A percentile compares a stretch with the other conserved stretches of the same genome.
Conservation (phyloP, 371 early-diverging fungal genomes). For the Choanephora cucurbitarum region DNA sequence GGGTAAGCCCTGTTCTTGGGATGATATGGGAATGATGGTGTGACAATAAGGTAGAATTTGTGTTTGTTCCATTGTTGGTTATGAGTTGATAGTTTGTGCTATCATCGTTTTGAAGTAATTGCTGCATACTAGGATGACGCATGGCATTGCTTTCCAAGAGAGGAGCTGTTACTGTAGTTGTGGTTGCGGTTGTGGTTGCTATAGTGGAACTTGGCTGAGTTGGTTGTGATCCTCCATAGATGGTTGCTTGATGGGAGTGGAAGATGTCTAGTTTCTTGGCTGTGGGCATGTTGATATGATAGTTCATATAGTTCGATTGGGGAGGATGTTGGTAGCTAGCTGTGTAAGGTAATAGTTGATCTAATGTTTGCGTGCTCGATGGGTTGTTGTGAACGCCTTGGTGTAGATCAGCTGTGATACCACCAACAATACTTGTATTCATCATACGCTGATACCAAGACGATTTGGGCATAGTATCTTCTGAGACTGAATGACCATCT, state of each 20-base stretch:
- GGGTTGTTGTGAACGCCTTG: conserved; percentile 18
- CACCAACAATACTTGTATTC: conserved; percentile 48
- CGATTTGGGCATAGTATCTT: conserved; percentile 35
- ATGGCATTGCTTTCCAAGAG: too few species aligned
- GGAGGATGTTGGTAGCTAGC: conserved; percentile 1
- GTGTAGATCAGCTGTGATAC: conserved; percentile 46
- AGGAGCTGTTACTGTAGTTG: too few species aligned
- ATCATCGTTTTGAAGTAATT: background rate
- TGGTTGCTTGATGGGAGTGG: background rate
- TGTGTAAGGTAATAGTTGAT: conserved; percentile 10
- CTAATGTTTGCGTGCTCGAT: conserved; percentile 14
- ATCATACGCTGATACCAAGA: conserved; percentile 45
- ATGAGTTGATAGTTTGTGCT: too few species aligned
- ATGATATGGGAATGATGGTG: background rate
- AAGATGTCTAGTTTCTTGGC: background rate
- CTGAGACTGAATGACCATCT: background rate
- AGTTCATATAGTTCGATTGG: conserved; percentile 17
- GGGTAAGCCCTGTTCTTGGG: conserved; percentile 5
- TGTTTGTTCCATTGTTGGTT: background rate
- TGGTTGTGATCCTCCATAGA: too few species aligned
- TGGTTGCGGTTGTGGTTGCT: too few species aligned
- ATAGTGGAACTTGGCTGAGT: too few species aligned
- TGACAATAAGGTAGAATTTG: conserved; percentile 7
- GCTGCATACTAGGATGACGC: background rate
- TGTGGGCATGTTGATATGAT: background rate